These are phyloP conservation scores for Thelephora ganbajun DNA, from an alignment of 768 basidiomycete species.

Conservation along the genomic window DNA sequence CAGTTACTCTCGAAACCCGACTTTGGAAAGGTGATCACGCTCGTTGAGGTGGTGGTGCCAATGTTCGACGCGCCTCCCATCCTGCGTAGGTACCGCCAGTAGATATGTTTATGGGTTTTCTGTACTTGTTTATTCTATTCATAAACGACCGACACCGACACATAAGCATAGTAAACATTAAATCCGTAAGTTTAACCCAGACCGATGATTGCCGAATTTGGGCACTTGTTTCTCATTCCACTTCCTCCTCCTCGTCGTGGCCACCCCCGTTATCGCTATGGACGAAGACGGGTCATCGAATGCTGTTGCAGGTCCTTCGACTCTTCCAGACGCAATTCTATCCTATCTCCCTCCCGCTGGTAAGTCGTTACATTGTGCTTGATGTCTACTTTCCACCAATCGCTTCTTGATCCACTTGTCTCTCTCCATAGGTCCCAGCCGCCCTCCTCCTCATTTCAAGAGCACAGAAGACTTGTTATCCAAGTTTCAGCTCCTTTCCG, in stretches of 20 bases:
- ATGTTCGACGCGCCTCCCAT: conserved; percentile 57
- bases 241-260: conserved; percentile 5
- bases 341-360: conserved; percentile 18
- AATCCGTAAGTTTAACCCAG: no score
- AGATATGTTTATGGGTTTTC: no score
- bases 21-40: conserved; percentile 57
- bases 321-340: conserved; percentile 17
- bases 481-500: conserved; percentile 52
- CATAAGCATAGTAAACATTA: no score
- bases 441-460: conserved; percentile 30
- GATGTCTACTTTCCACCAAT: no score
- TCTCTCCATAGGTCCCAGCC: conserved; percentile 20
- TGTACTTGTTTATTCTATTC: no score
- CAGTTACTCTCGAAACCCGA: conserved; percentile 44
- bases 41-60: conserved; percentile 73
- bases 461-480: conserved; percentile 73
- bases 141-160: no score
- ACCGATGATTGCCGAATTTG: no score
- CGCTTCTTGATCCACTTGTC: conserved; percentile 13
- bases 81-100: conserved; percentile 41
- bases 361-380: not conserved
- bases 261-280: conserved; percentile 12
- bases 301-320: conserved; percentile 53
- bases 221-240: no score
- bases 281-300: conserved; percentile 20